Evolutionary conservation across 352 stramenopile genomes (phyloP).

Genomic region (Plasmopara viticola): DNA sequence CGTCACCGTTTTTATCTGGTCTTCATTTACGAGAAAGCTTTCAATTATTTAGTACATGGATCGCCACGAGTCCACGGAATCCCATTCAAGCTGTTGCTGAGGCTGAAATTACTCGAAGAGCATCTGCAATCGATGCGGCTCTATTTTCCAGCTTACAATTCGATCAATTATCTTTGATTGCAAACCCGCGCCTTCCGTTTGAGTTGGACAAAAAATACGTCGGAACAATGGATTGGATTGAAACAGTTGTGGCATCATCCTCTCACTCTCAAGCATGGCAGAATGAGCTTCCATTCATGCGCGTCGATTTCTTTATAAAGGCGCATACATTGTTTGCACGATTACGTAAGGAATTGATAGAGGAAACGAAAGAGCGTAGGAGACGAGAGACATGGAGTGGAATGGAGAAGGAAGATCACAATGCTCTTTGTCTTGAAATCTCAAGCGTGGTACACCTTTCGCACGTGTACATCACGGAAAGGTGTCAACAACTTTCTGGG

Average conservation of each 20-base stretch:
- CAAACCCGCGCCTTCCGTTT: constrained; percentile 20
- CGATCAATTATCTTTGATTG: constrained; percentile 50
- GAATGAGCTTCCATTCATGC: constrained; percentile 25
- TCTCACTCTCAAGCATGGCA: constrained; percentile 2
- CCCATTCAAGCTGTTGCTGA: constrained; percentile 26
- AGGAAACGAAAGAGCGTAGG: constrained; percentile 21
- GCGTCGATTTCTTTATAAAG: constrained; percentile 36
- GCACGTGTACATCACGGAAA: constrained; percentile 2
- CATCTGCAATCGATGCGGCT: constrained; percentile 24
- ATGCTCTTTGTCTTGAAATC: constrained; percentile 12
- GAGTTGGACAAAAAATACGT: constrained; percentile 25
- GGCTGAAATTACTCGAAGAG: constrained; percentile 23
- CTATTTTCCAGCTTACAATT: constrained; percentile 44
- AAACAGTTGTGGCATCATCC: constrained; percentile 4
- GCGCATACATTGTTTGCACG: constrained; percentile 33
- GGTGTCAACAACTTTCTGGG: constrained; percentile 6
- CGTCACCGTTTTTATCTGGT: constrained; percentile 34
- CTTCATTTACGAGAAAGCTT: constrained; percentile 50
- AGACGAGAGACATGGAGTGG: constrained; percentile 13
- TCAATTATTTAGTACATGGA: constrained; percentile 47
- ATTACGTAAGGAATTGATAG: constrained; percentile 28
- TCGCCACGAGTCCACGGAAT: constrained; percentile 37
- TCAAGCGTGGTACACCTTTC: constrained; percentile 8
- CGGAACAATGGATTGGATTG: constrained; percentile 31
- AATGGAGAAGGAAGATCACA: constrained; percentile 28